phyloP scores from a whole-genome alignment of 306 rosid genomes.

The Acacia crassicarpa region DNA sequence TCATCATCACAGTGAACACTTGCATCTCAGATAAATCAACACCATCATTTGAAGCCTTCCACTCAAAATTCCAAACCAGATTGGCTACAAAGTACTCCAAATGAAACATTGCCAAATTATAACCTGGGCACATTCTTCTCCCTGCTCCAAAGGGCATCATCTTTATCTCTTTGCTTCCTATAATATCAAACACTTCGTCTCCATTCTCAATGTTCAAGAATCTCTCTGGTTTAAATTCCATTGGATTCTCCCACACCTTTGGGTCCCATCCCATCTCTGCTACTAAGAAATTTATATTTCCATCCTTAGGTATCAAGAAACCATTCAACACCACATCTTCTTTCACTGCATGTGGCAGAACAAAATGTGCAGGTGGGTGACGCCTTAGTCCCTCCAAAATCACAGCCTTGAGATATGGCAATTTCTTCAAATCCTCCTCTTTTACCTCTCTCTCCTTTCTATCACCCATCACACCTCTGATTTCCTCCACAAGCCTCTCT shows the following conservation, averaged over 20 bases:
- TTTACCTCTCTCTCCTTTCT: background rate
- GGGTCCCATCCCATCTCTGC: constrained; percentile 15
- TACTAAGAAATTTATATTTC: background rate
- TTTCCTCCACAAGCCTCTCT: background rate
- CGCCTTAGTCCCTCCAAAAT: constrained; percentile 7
- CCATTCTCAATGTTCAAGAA: background rate
- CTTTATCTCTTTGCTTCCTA: constrained; percentile 3
- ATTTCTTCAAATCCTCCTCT: background rate
- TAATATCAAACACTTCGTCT: background rate
- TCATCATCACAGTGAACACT: background rate
- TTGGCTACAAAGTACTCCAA: constrained; percentile 1
- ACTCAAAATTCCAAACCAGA: background rate
- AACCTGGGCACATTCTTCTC: background rate
- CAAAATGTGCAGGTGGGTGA: background rate
- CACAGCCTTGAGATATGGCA: background rate
- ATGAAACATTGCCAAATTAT: background rate
- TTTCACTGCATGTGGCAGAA: background rate
- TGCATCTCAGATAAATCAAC: background rate
- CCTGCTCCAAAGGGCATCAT: constrained; percentile 9
- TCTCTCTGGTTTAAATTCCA: constrained; percentile 10
- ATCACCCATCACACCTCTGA: background rate
- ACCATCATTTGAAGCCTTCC: background rate
- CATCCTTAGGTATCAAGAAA: background rate
- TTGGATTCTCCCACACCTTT: constrained; percentile 10
- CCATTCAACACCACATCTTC: background rate